Evolutionary conservation across 202 grass and related monocot genomes (phyloP), one percentile per base, ranked within the genome.

Genomic region (Panicum virgatum): DNA sequence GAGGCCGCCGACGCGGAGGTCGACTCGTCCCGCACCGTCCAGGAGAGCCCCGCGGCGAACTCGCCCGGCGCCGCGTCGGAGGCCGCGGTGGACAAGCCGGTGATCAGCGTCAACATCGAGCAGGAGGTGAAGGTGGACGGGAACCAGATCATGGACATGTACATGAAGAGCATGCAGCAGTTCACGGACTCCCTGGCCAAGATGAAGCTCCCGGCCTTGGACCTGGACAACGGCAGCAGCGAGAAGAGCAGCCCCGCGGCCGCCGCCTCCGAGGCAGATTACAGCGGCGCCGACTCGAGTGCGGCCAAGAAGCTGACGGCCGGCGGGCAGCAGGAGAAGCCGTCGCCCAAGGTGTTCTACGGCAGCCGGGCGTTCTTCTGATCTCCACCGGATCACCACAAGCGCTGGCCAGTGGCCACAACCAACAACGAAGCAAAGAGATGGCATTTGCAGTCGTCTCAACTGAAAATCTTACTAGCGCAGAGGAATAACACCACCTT

Each of bases 121-220:
- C 90, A 94, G 67, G 92, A 94, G 83, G 74, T 94, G 40, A 81
- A 83, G 58, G 90, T 97, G 5, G 87, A 92, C 50, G 86, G 90
- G 83, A 86, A 97, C 83, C 88, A 93, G 19, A 94, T 97, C 78
- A 89, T 97, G 72, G 92, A 98, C 84, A 94, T 98, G 90, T 98
- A 98, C 84, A 93, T 98, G 95, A 98, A 98, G 82, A 98, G 95
- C 92, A 98, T 98, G 95, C 95, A 98, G 80, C 95, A 98, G 61
- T 98, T 94, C 82, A 94, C 92, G 0, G 95, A 98, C 11, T 94
- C 95, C 11, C 88, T 98, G 20, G 92, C 95, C 29, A 98, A 94
- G 34, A 98, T 98, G 95, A 98, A 98, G 79, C 93, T 98, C 22
- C 95, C 95, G 12, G 18, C 69, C 9, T 20, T 97, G 51, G 92